phyloP scores from a whole-genome alignment of 805 yeast genomes.

The Monosporozyma unispora region DNA sequence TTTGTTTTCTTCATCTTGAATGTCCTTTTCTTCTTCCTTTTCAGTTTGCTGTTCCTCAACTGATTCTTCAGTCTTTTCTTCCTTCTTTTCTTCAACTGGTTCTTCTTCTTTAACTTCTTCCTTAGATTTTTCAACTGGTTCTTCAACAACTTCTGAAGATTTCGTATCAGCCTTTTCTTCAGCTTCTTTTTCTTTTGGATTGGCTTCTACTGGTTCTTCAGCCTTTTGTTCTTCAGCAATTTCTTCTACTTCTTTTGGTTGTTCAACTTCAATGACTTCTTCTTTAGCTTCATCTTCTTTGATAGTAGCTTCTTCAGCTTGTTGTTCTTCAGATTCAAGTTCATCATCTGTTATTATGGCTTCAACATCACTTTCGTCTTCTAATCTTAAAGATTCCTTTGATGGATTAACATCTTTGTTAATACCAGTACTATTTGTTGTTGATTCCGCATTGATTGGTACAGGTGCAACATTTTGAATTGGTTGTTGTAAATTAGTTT shows the following conservation, averaged over 20 bases:
- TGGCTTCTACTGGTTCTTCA: constrained; percentile 7
- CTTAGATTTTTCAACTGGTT: background rate
- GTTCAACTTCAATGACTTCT: constrained; percentile 1
- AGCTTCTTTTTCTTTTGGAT: constrained; percentile 4
- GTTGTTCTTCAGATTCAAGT: constrained; percentile 4
- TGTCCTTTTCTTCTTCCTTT: constrained; percentile 3
- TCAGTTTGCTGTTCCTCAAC: constrained; percentile 5
- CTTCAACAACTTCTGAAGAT: constrained; percentile 2
- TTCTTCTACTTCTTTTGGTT: constrained; percentile 1
- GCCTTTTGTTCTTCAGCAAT: constrained; percentile 1
- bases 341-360: constrained; percentile 9
- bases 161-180: too few relatives aligned
- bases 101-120: constrained; percentile 2
- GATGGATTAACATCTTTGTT: background rate
- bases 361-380: constrained; percentile 6
- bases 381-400: background rate
- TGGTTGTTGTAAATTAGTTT: background rate
- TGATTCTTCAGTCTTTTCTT: constrained; percentile 4
- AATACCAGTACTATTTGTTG: background rate
- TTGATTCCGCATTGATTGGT: background rate
- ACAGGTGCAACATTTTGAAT: background rate
- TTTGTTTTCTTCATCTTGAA: constrained; percentile 10
- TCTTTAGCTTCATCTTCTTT: constrained; percentile 2
- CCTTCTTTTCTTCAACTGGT: constrained; percentile 2
- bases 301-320: constrained; percentile 5